phyloP scores from a whole-genome alignment of 2,329 filamentous ascomycete species.

The Pseudocercospora ulei region DNA sequence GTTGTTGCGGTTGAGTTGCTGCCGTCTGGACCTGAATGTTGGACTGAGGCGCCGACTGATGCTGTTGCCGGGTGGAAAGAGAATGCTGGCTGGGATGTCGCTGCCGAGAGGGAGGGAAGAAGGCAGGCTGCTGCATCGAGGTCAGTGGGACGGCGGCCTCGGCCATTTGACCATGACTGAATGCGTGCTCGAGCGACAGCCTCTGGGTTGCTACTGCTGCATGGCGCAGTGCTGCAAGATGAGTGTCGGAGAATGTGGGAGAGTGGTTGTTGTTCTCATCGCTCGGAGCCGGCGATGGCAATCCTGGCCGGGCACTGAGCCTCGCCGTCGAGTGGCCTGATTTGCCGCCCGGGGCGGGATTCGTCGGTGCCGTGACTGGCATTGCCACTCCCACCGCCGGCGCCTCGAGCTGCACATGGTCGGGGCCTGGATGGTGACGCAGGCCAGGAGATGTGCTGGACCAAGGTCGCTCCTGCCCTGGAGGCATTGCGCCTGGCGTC shows the following conservation, averaged over 20 bases:
- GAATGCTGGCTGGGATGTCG: background rate
- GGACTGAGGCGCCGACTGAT: background rate
- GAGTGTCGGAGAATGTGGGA: conserved; percentile 16
- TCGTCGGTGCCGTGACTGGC: conserved; percentile 2
- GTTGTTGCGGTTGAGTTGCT: background rate
- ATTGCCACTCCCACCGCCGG: conserved; percentile 1
- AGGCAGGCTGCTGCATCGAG: conserved; percentile 2
- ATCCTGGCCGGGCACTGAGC: conserved; percentile 21
- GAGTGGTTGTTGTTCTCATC: conserved; percentile 43
- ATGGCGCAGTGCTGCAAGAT: conserved; percentile 4
- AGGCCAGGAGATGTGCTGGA: background rate
- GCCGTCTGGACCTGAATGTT: background rate
- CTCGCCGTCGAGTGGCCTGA: conserved; percentile 8
- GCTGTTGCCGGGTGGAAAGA: background rate
- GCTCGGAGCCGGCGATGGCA: conserved; percentile 56
- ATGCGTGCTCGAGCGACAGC: background rate
- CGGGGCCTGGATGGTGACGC: background rate
- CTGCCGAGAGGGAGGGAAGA: background rate
- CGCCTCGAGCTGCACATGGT: conserved; percentile 14
- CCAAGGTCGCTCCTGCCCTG: conserved; percentile 10
- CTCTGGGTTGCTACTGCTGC: conserved; percentile 1
- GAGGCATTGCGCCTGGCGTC: background rate
- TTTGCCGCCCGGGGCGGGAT: conserved; percentile 6
- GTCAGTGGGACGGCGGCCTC: too few relatives aligned
- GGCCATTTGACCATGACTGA: too few relatives aligned